These are phyloP conservation scores for Porogramme epimiltina DNA, from an alignment of 1,284 basidiomycete genomes.

Conservation along the genomic window DNA sequence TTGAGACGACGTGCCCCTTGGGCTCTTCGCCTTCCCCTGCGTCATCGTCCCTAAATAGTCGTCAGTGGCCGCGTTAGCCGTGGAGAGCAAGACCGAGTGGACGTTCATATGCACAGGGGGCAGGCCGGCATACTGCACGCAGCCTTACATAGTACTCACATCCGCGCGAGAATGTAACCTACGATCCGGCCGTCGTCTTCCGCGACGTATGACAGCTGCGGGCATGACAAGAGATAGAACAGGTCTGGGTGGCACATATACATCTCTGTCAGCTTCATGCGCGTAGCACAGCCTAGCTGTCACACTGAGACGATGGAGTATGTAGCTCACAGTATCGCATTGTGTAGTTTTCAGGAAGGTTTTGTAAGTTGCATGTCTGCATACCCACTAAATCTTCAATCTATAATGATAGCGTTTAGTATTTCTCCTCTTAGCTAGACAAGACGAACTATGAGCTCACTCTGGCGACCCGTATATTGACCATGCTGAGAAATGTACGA, in stretches of 20 bases:
- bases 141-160: slow-evolving; percentile 51
- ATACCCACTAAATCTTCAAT: slow-evolving; percentile 81
- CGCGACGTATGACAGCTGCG: slow-evolving; percentile 91
- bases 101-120: too few relatives aligned
- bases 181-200: slow-evolving; percentile 90
- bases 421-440: too few relatives aligned
- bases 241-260: slow-evolving; percentile 70
- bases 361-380: slow-evolving; percentile 90
- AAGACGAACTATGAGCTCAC: too few relatives aligned
- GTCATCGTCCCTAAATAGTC: slow-evolving; percentile 73
- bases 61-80: too few relatives aligned
- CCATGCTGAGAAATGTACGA: too few relatives aligned
- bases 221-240: slow-evolving; percentile 90
- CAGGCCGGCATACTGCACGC: too few relatives aligned
- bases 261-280: slow-evolving; percentile 24
- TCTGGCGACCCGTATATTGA: too few relatives aligned
- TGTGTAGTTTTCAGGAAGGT: slow-evolving; percentile 85
- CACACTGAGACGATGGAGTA: too few relatives aligned
- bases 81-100: too few relatives aligned
- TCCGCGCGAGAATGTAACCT: slow-evolving; percentile 93
- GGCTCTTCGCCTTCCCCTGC: slow-evolving; percentile 54
- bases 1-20: slow-evolving; percentile 90
- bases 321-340: slow-evolving; percentile 80
- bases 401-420: too few relatives aligned
- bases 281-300: too few relatives aligned